phyloP scores from a whole-genome alignment of 176 grass and related monocot species.

The Metroxylon sagu region DNA sequence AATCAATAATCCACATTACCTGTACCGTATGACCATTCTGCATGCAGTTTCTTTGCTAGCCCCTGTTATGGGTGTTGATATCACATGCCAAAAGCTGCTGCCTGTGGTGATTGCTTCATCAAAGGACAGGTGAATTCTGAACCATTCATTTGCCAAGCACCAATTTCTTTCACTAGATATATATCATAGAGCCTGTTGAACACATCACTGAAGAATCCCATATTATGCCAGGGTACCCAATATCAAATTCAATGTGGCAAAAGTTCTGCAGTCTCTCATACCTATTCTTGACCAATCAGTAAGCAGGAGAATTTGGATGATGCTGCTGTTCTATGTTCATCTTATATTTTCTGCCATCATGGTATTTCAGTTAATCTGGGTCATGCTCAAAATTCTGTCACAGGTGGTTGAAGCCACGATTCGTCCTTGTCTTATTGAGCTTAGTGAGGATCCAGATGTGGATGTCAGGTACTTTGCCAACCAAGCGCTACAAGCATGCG shows the following conservation, averaged over 20 bases:
- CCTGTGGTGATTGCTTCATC: slow-evolving; percentile 73
- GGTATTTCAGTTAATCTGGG: no score
- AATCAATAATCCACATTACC: slow-evolving; percentile 85
- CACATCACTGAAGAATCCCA: background rate
- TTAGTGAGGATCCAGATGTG: slow-evolving; percentile 91
- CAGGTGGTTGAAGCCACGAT: slow-evolving; percentile 67
- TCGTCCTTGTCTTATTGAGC: slow-evolving; percentile 79
- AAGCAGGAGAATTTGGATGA: slow-evolving; percentile 15
- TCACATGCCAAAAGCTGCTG: slow-evolving; percentile 75
- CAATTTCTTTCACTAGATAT: no score
- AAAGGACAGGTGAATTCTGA: slow-evolving; percentile 63
- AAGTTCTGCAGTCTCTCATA: slow-evolving; percentile 71
- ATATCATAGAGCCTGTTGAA: no score
- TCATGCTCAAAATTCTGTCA: slow-evolving; percentile 4
- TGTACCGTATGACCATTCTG: slow-evolving; percentile 84
- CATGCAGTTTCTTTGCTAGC: slow-evolving; percentile 70
- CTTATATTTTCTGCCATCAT: background rate
- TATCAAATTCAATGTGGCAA: slow-evolving; percentile 95
- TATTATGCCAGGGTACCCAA: slow-evolving; percentile 64
- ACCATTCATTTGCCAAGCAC: no score
- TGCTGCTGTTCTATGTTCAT: background rate
- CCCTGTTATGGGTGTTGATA: slow-evolving; percentile 80
- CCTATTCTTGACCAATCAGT: slow-evolving; percentile 76
- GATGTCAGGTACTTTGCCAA: slow-evolving; percentile 78
- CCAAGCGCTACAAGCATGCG: slow-evolving; percentile 68